Evolutionary conservation across 768 basidiomycete species (phyloP).

Genomic region (Suillus sp.): DNA sequence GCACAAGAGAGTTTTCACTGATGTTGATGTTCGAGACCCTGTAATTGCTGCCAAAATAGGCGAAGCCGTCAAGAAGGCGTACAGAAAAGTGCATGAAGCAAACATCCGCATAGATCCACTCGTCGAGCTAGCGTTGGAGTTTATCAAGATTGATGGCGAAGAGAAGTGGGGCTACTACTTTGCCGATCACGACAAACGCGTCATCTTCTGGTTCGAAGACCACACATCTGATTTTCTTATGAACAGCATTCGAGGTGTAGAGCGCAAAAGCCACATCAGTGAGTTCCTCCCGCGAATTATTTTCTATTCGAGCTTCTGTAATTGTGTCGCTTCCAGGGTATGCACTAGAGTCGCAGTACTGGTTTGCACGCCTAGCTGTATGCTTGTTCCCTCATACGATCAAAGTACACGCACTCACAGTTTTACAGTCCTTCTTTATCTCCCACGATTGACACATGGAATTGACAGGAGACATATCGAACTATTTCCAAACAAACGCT

Average conservation of each 20-base stretch:
- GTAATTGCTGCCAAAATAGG: background rate
- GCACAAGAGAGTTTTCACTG: constrained; percentile 1
- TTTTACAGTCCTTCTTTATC: background rate
- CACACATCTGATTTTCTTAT: background rate
- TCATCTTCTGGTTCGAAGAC: constrained; percentile 1
- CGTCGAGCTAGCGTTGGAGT: background rate
- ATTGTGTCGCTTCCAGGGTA: background rate
- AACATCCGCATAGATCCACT: rapidly evolving
- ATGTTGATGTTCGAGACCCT: background rate
- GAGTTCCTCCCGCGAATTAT: background rate
- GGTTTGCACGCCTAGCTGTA: background rate
- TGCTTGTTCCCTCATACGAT: background rate
- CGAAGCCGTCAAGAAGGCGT: background rate
- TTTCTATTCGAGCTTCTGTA: background rate
- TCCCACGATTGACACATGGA: background rate
- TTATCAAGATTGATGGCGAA: background rate
- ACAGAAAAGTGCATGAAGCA: background rate
- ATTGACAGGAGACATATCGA: constrained; percentile 9
- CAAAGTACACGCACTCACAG: background rate
- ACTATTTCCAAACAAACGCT: constrained; percentile 20
- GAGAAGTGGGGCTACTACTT: constrained; percentile 4
- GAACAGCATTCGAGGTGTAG: background rate
- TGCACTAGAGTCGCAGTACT: background rate
- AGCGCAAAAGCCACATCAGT: background rate
- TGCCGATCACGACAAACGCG: background rate